A percentile compares a stretch with the other conserved stretches of the same genome.
Conservation (phyloP, 2,329 filamentous ascomycete genomes). For the Fusarium sp. region DNA sequence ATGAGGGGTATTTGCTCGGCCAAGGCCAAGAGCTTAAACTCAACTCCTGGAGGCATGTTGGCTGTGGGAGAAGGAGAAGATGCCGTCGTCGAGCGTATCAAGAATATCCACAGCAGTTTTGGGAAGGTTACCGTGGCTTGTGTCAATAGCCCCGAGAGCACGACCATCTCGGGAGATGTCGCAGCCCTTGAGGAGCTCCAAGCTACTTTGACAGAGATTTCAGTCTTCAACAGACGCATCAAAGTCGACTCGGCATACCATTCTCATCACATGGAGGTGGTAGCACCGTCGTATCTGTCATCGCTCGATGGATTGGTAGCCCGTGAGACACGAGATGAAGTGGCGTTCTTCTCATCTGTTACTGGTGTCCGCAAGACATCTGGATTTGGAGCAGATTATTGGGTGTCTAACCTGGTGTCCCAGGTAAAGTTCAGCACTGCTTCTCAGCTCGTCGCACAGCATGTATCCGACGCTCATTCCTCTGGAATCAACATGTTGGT, state of each 20-base stretch:
- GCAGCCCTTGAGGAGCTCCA: slow-evolving; percentile 44
- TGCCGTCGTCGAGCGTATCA: neutral
- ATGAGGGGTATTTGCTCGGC: slow-evolving; percentile 47
- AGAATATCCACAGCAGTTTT: neutral
- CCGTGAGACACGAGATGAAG: neutral
- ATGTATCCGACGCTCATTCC: slow-evolving; percentile 47
- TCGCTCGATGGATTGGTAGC: neutral
- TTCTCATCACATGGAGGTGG: slow-evolving; percentile 57
- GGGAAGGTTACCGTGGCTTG: slow-evolving; percentile 37
- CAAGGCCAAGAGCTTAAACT: neutral
- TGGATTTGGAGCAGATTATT: slow-evolving; percentile 39
- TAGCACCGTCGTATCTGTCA: slow-evolving; percentile 21
- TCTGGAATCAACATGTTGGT: slow-evolving; percentile 40
- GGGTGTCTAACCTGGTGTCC: slow-evolving; percentile 41
- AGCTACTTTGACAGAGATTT: slow-evolving; percentile 42
- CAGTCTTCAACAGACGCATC: slow-evolving; percentile 47
- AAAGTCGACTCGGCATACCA: slow-evolving; percentile 60
- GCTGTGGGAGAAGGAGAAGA: slow-evolving; percentile 10
- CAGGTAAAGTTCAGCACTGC: slow-evolving; percentile 21
- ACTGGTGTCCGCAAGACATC: neutral
- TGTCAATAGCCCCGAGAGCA: slow-evolving; percentile 46
- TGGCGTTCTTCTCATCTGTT: slow-evolving; percentile 23
- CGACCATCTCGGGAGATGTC: slow-evolving; percentile 45
- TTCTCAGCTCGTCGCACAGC: slow-evolving; percentile 29
- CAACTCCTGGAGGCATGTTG: slow-evolving; percentile 13